A percentile compares a stretch with the other conserved stretches of the same genome.
Evolutionary conservation across 2,329 filamentous ascomycete species (phyloP).

Genomic region (Fusarium duplospermum): DNA sequence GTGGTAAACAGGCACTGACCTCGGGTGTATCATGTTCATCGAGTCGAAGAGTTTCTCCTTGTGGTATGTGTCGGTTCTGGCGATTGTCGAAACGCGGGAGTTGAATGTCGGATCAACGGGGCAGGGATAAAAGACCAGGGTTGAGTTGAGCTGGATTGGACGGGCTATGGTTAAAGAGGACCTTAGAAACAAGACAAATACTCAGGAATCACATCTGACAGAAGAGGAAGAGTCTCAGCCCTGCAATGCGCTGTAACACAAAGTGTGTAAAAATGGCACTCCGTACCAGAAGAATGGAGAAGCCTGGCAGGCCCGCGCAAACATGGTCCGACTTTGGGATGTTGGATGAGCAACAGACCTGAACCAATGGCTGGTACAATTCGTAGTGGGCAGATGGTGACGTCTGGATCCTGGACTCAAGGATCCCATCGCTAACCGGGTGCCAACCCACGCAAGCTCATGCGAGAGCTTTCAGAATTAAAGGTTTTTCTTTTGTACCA

Average conservation of each 20-base stretch:
- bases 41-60: not conserved
- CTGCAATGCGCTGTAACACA: conserved; percentile 25
- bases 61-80: conserved; percentile 1
- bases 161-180: not conserved
- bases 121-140: not conserved
- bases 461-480: conserved; percentile 6
- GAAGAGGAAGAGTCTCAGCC: conserved; percentile 12
- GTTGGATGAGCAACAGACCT: conserved; percentile 32
- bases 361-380: conserved; percentile 19
- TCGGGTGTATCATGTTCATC: conserved; percentile 5
- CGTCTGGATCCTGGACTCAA: conserved; percentile 31
- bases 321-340: conserved; percentile 39
- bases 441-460: not conserved
- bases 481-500: not conserved
- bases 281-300: conserved; percentile 16
- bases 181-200: conserved; percentile 3
- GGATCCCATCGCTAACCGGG: conserved; percentile 23
- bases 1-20: conserved; percentile 5
- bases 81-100: conserved; percentile 5
- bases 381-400: conserved; percentile 43
- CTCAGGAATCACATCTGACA: not conserved
- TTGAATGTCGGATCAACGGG: conserved; percentile 1
- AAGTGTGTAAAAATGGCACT: conserved; percentile 14
- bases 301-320: conserved; percentile 32
- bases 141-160: conserved; percentile 16